Conservation (phyloP, 2,329 filamentous ascomycete genomes). For the Cladosporium sp. region DNA sequence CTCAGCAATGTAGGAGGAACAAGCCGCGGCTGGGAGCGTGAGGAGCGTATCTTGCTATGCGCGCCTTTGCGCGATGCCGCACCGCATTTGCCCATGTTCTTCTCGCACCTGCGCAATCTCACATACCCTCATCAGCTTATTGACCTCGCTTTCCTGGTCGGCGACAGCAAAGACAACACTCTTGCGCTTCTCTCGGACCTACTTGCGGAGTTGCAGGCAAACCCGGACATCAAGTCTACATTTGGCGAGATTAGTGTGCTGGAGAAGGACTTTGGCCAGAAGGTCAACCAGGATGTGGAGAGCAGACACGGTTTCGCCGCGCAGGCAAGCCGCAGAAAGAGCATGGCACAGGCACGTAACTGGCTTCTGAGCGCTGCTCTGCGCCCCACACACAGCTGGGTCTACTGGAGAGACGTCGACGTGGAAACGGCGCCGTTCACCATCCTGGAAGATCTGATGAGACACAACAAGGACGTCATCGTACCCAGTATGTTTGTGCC, state of each 20-base stretch:
- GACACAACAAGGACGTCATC: conserved; percentile 97
- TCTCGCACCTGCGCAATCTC: conserved; percentile 92
- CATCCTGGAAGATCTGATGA: conserved; percentile 96
- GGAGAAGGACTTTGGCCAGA: conserved; percentile 98
- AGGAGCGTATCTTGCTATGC: conserved; percentile 92
- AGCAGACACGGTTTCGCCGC: conserved; percentile 96
- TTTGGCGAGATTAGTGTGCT: conserved; percentile 98
- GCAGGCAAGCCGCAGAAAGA: conserved; percentile 87
- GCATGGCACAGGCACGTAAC: conserved; percentile 97
- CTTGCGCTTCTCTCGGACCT: conserved; percentile 72
- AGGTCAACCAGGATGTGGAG: conserved; percentile 96
- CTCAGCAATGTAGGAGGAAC: conserved; percentile 88
- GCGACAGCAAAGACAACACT: conserved; percentile 93
- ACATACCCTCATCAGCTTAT: conserved; percentile 97
- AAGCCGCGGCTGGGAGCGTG: conserved; percentile 90
- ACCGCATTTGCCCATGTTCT: conserved; percentile 94
- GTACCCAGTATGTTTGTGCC: conserved; percentile 78
- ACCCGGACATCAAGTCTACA: conserved; percentile 74
- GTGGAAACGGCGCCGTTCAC: conserved; percentile 97
- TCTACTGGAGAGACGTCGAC: conserved; percentile 98
- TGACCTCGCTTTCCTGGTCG: conserved; percentile 93
- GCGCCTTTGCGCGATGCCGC: conserved; percentile 92
- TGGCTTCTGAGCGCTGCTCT: conserved; percentile 94
- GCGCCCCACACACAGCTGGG: conserved; percentile 95
- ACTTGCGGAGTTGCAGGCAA: conserved; percentile 75